Conservation (phyloP, 345 rosid genomes). For the Stellera chamaejasme region DNA sequence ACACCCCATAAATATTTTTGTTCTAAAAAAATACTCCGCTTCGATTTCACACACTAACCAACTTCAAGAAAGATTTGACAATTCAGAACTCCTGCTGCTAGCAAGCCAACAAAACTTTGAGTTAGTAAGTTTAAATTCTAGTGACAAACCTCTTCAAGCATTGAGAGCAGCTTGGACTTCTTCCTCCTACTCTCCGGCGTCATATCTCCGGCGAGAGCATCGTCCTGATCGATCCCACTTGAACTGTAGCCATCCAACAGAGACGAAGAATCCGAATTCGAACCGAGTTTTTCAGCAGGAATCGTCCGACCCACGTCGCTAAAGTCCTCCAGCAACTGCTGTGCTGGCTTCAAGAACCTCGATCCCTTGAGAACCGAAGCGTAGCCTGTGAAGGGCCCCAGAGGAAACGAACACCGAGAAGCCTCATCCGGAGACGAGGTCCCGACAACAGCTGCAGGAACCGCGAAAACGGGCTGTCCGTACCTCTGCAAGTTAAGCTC, state of each 20-base stretch:
- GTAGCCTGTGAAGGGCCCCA: conserved; percentile 77
- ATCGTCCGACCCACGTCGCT: conserved; percentile 56
- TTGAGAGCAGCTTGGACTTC: conserved; percentile 65
- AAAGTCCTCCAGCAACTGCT: conserved; percentile 71
- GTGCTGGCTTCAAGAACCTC: conserved; percentile 82
- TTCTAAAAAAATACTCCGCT: neutral
- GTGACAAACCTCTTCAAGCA: conserved; percentile 81
- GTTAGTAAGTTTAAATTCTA: neutral
- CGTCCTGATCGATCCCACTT: conserved; percentile 24
- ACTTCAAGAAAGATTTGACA: conserved; percentile 26
- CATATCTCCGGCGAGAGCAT: conserved; percentile 22
- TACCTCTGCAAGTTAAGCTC: conserved; percentile 43
- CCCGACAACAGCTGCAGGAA: conserved; percentile 23
- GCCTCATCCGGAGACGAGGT: conserved; percentile 30
- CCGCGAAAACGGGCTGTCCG: conserved; percentile 24
- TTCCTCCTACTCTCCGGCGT: conserved; percentile 47
- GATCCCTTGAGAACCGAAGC: conserved; percentile 76
- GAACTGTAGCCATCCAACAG: conserved; percentile 28
- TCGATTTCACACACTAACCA: conserved; percentile 4
- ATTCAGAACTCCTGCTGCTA: neutral
- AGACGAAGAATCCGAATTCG: conserved; percentile 52
- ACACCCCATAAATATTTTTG: too few relatives aligned
- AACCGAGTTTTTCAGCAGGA: conserved; percentile 32
- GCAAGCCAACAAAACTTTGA: neutral
- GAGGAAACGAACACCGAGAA: conserved; percentile 49